A percentile compares a stretch with the other conserved stretches of the same genome.
Conservation (phyloP, 768 basidiomycete genomes). For the Trametes cubensis region DNA sequence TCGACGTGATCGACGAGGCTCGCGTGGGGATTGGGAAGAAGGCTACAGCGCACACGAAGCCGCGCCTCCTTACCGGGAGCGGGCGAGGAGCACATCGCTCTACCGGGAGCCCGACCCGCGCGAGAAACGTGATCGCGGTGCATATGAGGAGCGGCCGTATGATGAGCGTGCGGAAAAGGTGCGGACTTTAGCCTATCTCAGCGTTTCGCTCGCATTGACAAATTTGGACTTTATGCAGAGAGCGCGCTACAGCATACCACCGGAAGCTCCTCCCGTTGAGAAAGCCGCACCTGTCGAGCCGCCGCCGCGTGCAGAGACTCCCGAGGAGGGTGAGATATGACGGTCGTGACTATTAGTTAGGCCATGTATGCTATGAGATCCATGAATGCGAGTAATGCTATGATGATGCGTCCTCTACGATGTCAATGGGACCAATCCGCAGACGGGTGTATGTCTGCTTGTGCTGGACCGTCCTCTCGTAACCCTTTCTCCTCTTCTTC, state of each 20-base stretch:
- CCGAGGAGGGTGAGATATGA: slow-evolving; percentile 88
- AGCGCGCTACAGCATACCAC: slow-evolving; percentile 33
- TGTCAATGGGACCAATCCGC: slow-evolving; percentile 80
- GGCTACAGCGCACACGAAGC: slow-evolving; percentile 42
- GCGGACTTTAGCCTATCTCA: slow-evolving; percentile 17
- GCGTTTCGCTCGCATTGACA: slow-evolving; percentile 7
- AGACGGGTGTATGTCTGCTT: slow-evolving; percentile 97
- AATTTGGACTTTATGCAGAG: slow-evolving; percentile 20
- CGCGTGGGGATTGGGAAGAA: slow-evolving; percentile 53
- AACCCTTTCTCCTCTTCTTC: slow-evolving; percentile 98
- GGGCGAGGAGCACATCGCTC: slow-evolving; percentile 54
- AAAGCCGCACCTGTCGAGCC: slow-evolving; percentile 32
- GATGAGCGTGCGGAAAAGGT: slow-evolving; percentile 73
- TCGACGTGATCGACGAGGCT: slow-evolving; percentile 45
- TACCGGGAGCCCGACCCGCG: slow-evolving; percentile 36
- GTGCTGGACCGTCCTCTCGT: slow-evolving; percentile 89
- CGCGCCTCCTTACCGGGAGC: slow-evolving; percentile 37
- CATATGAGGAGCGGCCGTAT: slow-evolving; percentile 49
- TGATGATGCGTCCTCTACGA: slow-evolving; percentile 40
- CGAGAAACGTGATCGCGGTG: slow-evolving; percentile 38
- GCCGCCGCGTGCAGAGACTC: slow-evolving; percentile 64
- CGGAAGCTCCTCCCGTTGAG: slow-evolving; percentile 49
- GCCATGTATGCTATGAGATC: slow-evolving; percentile 17
- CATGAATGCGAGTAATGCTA: slow-evolving; percentile 29
- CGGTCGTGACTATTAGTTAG: slow-evolving; percentile 5